Evolutionary conservation across 768 basidiomycete genomes (phyloP).

Genomic region (Rhodotorula kratochvilovae): DNA sequence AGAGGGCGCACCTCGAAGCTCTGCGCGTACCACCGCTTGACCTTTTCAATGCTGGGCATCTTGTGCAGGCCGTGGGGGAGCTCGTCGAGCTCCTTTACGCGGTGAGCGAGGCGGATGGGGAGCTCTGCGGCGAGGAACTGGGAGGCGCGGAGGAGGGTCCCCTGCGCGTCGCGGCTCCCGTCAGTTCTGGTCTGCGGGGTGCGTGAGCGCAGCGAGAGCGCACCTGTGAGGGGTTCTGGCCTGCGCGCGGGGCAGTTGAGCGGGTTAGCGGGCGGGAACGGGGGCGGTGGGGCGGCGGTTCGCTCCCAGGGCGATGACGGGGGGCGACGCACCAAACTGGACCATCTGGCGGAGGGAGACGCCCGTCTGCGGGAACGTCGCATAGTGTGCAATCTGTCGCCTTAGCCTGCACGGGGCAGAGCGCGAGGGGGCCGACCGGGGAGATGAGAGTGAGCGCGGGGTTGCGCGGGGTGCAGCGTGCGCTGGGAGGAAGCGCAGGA

Average conservation of each 20-base stretch:
- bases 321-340: conserved; percentile 58
- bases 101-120: conserved; percentile 87
- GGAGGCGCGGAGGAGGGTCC: conserved; percentile 84
- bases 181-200: neutral
- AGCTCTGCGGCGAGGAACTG: conserved; percentile 90
- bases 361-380: conserved; percentile 63
- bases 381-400: conserved; percentile 43
- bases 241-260: neutral
- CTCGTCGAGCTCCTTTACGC: conserved; percentile 91
- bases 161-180: conserved; percentile 51
- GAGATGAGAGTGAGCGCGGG: too few species aligned
- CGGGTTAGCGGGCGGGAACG: neutral
- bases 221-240: conserved; percentile 70
- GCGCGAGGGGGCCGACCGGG: neutral
- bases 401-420: conserved; percentile 17
- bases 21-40: conserved; percentile 99
- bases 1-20: conserved; percentile 75
- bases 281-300: neutral
- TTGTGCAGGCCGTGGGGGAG: conserved; percentile 83
- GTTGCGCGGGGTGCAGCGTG: too few species aligned
- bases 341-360: conserved; percentile 98
- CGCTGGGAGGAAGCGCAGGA: neutral
- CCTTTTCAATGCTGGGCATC: conserved; percentile 85
- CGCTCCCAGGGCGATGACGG: neutral
- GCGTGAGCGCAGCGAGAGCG: neutral